These are phyloP conservation scores for Mrakia gelida DNA, from an alignment of 768 basidiomycete genomes.

Conservation along the genomic window DNA sequence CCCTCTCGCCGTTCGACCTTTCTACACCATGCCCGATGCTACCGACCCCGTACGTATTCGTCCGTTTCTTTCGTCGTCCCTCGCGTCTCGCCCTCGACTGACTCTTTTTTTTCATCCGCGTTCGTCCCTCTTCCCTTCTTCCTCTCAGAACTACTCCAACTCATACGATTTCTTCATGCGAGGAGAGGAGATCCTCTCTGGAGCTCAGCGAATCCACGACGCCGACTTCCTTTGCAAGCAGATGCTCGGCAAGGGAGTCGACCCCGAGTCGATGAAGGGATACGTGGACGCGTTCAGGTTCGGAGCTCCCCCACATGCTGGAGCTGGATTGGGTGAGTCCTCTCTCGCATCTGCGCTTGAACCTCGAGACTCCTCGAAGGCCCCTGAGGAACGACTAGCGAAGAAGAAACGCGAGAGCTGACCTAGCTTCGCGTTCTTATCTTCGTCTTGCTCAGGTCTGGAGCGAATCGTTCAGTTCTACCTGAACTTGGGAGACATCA, in stretches of 20 bases:
- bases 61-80: background rate
- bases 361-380: background rate
- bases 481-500: conserved; percentile 55
- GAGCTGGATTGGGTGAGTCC: conserved; percentile 75
- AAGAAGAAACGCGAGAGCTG: background rate
- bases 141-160: conserved; percentile 76
- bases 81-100: background rate
- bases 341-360: background rate
- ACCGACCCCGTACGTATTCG: conserved; percentile 62
- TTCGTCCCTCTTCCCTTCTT: conserved; percentile 7
- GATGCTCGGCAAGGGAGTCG: conserved; percentile 82
- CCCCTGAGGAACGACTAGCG: too few relatives aligned
- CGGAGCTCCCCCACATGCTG: conserved; percentile 93
- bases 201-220: conserved; percentile 96
- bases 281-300: conserved; percentile 93
- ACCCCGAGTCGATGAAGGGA: conserved; percentile 78
- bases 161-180: conserved; percentile 99
- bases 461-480: conserved; percentile 97
- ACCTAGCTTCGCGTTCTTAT: background rate
- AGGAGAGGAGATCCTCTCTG: conserved; percentile 96
- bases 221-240: conserved; percentile 70
- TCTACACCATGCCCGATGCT: conserved; percentile 99
- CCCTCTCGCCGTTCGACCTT: conserved; percentile 89
- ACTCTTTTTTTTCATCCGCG: background rate
- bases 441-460: conserved; percentile 49